Evolutionary conservation across 2,329 filamentous ascomycete species (phyloP), one percentile per base, ranked within the genome.

Genomic region (Ceratocystis papillata): DNA sequence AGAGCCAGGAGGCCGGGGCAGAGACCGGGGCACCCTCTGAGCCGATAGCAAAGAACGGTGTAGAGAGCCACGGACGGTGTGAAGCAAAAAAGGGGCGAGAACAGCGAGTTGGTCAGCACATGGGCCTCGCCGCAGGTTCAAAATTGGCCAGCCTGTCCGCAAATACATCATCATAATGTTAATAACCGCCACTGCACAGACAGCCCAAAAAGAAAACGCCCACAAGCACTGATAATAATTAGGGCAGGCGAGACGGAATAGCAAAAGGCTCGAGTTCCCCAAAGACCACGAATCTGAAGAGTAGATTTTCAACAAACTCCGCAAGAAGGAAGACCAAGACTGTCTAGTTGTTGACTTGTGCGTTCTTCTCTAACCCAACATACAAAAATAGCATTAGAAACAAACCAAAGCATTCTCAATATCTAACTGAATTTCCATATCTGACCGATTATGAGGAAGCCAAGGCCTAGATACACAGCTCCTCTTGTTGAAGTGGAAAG

Each of bases 111-210:
- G 28, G 25, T n/a, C 53, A 57, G 10, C 5, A 57, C 48, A 25
- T 53, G 53, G 7, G 7, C 10, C 15, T 33, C 30, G 53, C 25
- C 22, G 12, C 15, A 57, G 15, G 28, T 25, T 57, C 28, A 57
- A 3, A 57, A 33, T 50, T 6, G n/a, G n/a, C 2, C 48, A 28
- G 28, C 22, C 17, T 12, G 53, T 8, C 53, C 33, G 28, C 15
- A 30, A 17, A 57, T 57, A n/a, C 8, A 57, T 15, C 37, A 41
- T 30, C 10, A 57, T n/a, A 57, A 6, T 7, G 20, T 30, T 30
- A 15, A 57, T 12, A 30, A 57, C 53, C 53, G 53, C 53, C 53
- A 57, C 53, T 57, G 53, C 53, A 57, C 53, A 30, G 53, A 28
- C 37, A 12, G 53, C 30, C 28, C 25, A 33, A 30, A 8, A 6